Percentiles rank a stretch among this genome's conserved stretches.
phyloP scores from a whole-genome alignment of 2,329 filamentous ascomycete genomes.

The Aspergillus chevalieri region DNA sequence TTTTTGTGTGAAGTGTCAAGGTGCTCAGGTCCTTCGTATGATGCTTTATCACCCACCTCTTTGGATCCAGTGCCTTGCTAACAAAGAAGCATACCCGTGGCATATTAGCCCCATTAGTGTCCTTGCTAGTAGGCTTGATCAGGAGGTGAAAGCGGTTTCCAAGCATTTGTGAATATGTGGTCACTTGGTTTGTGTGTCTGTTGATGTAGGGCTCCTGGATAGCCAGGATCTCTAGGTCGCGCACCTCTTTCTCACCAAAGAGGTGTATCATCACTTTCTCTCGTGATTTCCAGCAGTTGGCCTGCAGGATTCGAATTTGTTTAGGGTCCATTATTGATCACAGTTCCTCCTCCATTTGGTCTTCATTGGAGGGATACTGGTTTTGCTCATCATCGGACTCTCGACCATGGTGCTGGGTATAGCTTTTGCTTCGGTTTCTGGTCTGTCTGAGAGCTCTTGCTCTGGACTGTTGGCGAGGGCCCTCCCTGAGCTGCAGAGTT shows the following conservation, averaged over 20 bases:
- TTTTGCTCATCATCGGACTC: neutral
- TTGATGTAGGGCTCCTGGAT: slow-evolving; percentile 5
- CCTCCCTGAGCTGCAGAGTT: neutral
- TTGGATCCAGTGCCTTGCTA: no score
- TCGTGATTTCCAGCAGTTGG: slow-evolving; percentile 1
- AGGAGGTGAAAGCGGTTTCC: slow-evolving; percentile 2
- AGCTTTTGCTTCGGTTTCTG: neutral
- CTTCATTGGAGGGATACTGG: neutral
- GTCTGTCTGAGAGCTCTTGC: neutral
- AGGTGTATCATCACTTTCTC: slow-evolving; percentile 5
- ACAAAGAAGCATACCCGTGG: no score
- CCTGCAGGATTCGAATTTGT: neutral
- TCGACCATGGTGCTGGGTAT: neutral
- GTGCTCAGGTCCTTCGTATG: slow-evolving; percentile 13
- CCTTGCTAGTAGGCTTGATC: neutral
- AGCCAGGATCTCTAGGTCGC: slow-evolving; percentile 4
- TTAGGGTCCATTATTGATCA: neutral
- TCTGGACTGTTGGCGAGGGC: neutral
- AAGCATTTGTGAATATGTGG: slow-evolving; percentile 3
- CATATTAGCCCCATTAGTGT: neutral
- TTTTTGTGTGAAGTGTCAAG: neutral
- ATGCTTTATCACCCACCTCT: slow-evolving; percentile 9
- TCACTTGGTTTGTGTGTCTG: slow-evolving; percentile 1
- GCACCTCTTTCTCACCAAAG: slow-evolving; percentile 4
- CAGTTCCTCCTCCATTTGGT: neutral